Base-by-base conservation (phyloP, 2,329 filamentous ascomycete genomes). In the Chaetomium sp. region DNA sequence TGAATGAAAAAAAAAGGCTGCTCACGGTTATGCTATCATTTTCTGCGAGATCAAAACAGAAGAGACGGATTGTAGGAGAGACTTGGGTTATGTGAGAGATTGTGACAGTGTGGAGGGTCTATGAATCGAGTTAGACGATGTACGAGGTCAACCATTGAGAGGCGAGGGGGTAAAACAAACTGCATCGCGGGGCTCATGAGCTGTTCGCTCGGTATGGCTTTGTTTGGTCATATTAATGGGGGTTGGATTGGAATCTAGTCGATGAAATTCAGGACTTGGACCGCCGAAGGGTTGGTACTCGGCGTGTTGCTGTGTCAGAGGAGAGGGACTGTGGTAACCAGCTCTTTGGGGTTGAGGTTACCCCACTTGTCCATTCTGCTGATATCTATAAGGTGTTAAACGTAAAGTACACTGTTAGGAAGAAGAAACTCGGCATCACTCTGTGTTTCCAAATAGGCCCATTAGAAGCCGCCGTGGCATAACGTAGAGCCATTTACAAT, bases 171-270 rank as follows among this genome's bases (percentile, higher is more conserved):
- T n/a, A n/a, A 7, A 32, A n/a, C 37, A 47, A 65, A 80, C 80
- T 58, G 79, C 73, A 56, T 87, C 82, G 55, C 90, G 83, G 43
- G 86, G 88, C 67, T 94, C 87, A 41, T 79, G 71, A 3, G 87
- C 85, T 9, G 90, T 95, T 52, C 89, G 80, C 62, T 90, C 81
- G 57, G 87, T 74, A 66, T 94, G 89, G 58, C 70, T 71, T 32
- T 66, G 65, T 61, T 71, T 73, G 12, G 42, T 59, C 62, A 62
- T 63, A 33, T 8, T 56, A 6, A 38, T 8, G 37, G 4, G 37
- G 12, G 37, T 12, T 38, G 8, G 37, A 12, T 38, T 38, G 37
- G 8, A 12, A 14, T 8, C 40, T 8, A 14, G 11, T 14, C 7
- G 40, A n/a, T n/a, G 10, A 2, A 42, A 27, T 3, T 27, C 3